Base-by-base conservation (phyloP, 1,284 basidiomycete genomes). In the Tausonia pullulans region DNA sequence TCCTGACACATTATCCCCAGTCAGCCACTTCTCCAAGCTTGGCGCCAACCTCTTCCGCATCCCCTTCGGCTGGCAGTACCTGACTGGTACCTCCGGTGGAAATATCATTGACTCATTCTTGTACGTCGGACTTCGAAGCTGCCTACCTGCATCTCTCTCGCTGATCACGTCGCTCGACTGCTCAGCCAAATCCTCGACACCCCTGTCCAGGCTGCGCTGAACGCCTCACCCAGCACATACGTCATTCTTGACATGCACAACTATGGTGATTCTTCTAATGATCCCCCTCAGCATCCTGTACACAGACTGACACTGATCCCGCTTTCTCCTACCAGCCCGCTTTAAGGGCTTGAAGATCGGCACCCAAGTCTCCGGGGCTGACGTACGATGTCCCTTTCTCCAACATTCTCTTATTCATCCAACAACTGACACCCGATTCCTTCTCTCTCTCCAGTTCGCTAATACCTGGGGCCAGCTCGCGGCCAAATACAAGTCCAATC, bases 401-500 rank as follows among this genome's bases (percentile, higher is more conserved):
- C 4, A n/a, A 16, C 39, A 41, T 11, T 8, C 40, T 16, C 52
- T 53, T 3, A 16, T 8, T 27, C 11, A 27, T 11, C 52, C 8
- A n/a, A 13, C 11, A 13, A 39, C 53, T 8, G 8, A 13, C 41
- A 6, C 54, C 43, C 5, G 7, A 6, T 13, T 8, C 53, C 53
- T 13, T 13, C 53, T 40, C 27, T 27, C 27, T 54, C 46, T 27
- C 2, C 55, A 81, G 61, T 83, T 84, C 68, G 83, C 83, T 2
- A 72, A 74, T 44, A 71, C 83, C 16, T 86, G 84, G 84, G 76
- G 76, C 7, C 78, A 81, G 67, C 73, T 84, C 56, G 82, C 83
- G 8, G 69, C 75, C 6, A 79, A 82, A 70, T 84, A 84, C 71
- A 27, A 27, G 27, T 27, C 27, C 27, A 27, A 27, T 27, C 27